Evolutionary conservation across 345 rosid genomes (phyloP), one percentile per base, ranked within the genome.

Genomic region (Geranium brycei): DNA sequence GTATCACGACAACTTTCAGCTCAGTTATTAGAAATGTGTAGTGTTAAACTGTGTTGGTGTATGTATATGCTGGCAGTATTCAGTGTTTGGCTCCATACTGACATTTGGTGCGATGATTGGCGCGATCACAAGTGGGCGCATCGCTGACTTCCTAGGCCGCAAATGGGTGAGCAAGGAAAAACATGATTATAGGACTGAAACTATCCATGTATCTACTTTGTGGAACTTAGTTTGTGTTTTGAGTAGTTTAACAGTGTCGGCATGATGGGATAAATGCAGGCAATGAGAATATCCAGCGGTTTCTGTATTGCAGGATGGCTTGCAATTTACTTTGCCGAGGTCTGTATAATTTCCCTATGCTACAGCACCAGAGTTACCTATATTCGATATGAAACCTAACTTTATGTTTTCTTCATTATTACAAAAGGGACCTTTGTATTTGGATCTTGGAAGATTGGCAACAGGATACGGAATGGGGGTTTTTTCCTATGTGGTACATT

Each of bases 391-490:
- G 55, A 41, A 72, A n/a, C 23, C 28, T 38, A 38, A 35, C 32
- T 19, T 17, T 51, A 62, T 66, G 1, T 5, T 13, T 69, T 41
- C 17, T 61, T 72, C 66, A 61, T 66, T 47, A 47, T 47, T 47
- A 47, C 15, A 64, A 41, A 70, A 91, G 91, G 82, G 58, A 67
- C 71, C 79, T 57, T 81, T 79, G 86, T 73, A 70, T 79, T 87
- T 88, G 11, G 81, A 91, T 63, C 14, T 84, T 13, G 98, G 96
- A 69, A 77, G 96, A 70, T 61, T 89, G n/a, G 67, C 79, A 64
- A 79, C 84, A 19, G 96, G 98, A 68, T 73, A 73, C 61, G 87
- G 90, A 14, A 72, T 88, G 66, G 97, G 96, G 56, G 67, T 89
- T 1, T 79, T 84, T 67, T 71, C 92, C 35, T 91, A 84, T 66